Percentiles rank a stretch among this genome's conserved stretches.
These are phyloP conservation scores for Jackrogersella multiformis DNA, from an alignment of 495 filamentous ascomycete genomes.

Conservation along the genomic window DNA sequence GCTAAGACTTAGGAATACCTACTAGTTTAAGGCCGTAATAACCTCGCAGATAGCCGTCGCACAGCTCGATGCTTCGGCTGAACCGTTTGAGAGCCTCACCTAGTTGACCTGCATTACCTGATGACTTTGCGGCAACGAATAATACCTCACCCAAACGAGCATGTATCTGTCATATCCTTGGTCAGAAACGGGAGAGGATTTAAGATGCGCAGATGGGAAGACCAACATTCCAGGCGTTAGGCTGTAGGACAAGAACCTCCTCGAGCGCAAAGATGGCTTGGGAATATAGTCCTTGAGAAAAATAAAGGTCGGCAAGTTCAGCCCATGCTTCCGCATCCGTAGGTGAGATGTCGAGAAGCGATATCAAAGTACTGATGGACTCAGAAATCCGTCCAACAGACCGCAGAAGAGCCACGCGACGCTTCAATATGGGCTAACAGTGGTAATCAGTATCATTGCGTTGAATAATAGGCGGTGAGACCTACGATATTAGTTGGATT, in stretches of 20 bases:
- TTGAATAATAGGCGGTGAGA: slow-evolving; percentile 14
- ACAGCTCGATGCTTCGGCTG: slow-evolving; percentile 89
- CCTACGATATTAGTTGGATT: slow-evolving; percentile 84
- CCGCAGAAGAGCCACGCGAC: slow-evolving; percentile 80
- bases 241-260: slow-evolving; percentile 86
- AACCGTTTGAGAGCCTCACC: slow-evolving; percentile 81
- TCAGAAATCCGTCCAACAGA: slow-evolving; percentile 74
- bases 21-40: slow-evolving; percentile 91
- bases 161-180: slow-evolving; percentile 69
- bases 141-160: slow-evolving; percentile 85
- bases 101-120: slow-evolving; percentile 62
- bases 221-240: slow-evolving; percentile 94
- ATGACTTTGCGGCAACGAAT: slow-evolving; percentile 69
- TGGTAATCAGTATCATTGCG: slow-evolving; percentile 33
- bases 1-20: slow-evolving; percentile 33
- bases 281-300: slow-evolving; percentile 74
- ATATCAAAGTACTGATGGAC: slow-evolving; percentile 75
- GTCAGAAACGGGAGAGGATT: slow-evolving; percentile 33
- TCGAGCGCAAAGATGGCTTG: slow-evolving; percentile 92
- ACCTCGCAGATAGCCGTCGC: slow-evolving; percentile 89
- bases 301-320: slow-evolving; percentile 87
- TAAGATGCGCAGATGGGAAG: slow-evolving; percentile 10
- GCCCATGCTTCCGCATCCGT: slow-evolving; percentile 96
- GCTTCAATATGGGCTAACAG: slow-evolving; percentile 80
- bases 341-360: slow-evolving; percentile 81